Percentiles rank a stretch among this genome's conserved stretches.
Conservation (phyloP, 441 rosid species). For the Erysimum cheiri region DNA sequence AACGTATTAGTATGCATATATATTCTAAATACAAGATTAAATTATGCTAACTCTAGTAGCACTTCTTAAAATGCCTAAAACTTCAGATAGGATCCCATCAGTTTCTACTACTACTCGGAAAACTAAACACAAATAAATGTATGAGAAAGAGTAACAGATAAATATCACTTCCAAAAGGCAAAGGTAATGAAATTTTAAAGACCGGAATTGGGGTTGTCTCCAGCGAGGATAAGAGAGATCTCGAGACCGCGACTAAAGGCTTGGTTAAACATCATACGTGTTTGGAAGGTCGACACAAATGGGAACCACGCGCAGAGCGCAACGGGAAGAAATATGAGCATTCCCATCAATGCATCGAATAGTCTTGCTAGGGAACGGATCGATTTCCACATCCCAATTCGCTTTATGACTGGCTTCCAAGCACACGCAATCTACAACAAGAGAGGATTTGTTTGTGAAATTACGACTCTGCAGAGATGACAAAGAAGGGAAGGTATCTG, state of each 20-base stretch:
- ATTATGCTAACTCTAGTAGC: too few relatives aligned
- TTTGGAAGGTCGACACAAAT: slow-evolving; percentile 95
- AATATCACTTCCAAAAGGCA: slow-evolving; percentile 9
- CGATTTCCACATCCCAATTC: slow-evolving; percentile 86
- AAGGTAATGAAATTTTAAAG: slow-evolving; percentile 44
- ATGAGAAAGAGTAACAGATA: slow-evolving; percentile 1
- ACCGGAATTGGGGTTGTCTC: slow-evolving; percentile 83
- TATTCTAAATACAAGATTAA: too few relatives aligned
- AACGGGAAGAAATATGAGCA: slow-evolving; percentile 84
- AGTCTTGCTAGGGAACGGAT: slow-evolving; percentile 86
- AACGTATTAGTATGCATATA: too few relatives aligned
- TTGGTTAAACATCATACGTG: slow-evolving; percentile 98
- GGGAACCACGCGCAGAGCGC: slow-evolving; percentile 98
- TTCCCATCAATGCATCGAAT: slow-evolving; percentile 97
- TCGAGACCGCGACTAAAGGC: slow-evolving; percentile 96
- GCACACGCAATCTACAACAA: slow-evolving; percentile 80
- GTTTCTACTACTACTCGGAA: slow-evolving; percentile 16
- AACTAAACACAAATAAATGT: slow-evolving; percentile 11
- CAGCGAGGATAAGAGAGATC: slow-evolving; percentile 97
- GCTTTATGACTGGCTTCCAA: slow-evolving; percentile 94
- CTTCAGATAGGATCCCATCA: slow-evolving; percentile 25
- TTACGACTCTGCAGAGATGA: slow-evolving; percentile 11
- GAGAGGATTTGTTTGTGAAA: slow-evolving; percentile 1
- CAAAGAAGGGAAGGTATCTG: not conserved
- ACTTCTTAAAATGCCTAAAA: not conserved